Conservation (phyloP, 257 asterid species). For the Thymus mandschuricus region DNA sequence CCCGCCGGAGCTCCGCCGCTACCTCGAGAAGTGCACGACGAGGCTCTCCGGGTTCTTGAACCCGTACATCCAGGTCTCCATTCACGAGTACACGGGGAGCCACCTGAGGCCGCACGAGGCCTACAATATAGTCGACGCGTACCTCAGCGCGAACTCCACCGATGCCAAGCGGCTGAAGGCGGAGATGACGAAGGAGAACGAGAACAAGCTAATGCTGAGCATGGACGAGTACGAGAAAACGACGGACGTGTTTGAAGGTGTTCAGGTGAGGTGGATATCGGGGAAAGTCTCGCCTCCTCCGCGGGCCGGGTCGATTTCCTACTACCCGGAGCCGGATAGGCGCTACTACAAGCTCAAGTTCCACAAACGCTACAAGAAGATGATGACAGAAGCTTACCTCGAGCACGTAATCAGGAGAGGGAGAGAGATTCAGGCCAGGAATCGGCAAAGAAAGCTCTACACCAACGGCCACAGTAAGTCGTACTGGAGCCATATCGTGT, state of each 20-base stretch:
- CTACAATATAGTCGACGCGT: constrained; percentile 49
- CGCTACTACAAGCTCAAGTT: constrained; percentile 43
- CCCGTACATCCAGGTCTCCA: constrained; percentile 48
- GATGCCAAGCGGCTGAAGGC: constrained; percentile 52
- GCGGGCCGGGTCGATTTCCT: neutral
- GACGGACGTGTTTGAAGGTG: constrained; percentile 42
- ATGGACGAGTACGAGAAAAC: constrained; percentile 53
- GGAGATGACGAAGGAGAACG: constrained; percentile 39
- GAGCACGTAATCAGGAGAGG: constrained; percentile 42
- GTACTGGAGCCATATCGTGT: constrained; percentile 40
- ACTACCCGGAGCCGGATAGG: constrained; percentile 36
- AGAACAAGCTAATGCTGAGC: constrained; percentile 45
- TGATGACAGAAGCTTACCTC: constrained; percentile 36
- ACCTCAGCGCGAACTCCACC: constrained; percentile 42
- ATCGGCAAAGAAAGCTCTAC: constrained; percentile 41
- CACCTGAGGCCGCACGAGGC: constrained; percentile 51
- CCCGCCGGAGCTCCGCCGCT: constrained; percentile 42
- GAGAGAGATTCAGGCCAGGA: constrained; percentile 33
- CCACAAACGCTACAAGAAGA: constrained; percentile 35
- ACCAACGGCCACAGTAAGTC: constrained; percentile 38
- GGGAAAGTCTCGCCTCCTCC: constrained; percentile 30
- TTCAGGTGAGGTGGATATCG: constrained; percentile 42
- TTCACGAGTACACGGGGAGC: constrained; percentile 48
- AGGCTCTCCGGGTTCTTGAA: constrained; percentile 39
- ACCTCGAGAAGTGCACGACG: constrained; percentile 26